Evolutionary conservation across 2,329 filamentous ascomycete genomes (phyloP).

Genomic region (Sordariomycetes sp.): DNA sequence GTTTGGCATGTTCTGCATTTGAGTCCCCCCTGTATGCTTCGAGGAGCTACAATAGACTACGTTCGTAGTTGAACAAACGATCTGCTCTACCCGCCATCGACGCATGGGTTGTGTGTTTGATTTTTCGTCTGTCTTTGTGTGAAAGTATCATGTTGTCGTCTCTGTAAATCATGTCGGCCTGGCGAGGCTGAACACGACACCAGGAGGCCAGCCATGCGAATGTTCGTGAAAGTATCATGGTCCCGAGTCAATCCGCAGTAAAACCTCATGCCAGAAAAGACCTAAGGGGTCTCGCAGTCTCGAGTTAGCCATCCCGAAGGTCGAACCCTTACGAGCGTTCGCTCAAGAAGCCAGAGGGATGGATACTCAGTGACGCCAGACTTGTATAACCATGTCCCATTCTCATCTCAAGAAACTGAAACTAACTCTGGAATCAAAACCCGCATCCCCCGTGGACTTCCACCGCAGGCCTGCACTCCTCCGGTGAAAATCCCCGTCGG

Average conservation of each 20-base stretch:
- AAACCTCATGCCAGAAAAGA: too few species aligned
- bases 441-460: not conserved
- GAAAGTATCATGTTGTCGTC: not conserved
- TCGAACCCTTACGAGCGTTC: too few species aligned
- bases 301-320: too few species aligned
- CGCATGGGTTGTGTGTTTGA: not conserved
- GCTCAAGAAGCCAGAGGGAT: not conserved
- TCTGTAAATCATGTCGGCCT: too few species aligned
- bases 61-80: not conserved
- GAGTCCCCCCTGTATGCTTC: not conserved
- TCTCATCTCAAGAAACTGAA: not conserved
- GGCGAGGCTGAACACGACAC: too few species aligned
- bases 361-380: not conserved
- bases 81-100: not conserved
- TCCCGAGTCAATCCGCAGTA: not conserved
- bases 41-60: not conserved
- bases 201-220: not conserved
- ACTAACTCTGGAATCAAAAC: not conserved
- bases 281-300: too few species aligned
- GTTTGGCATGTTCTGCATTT: not conserved
- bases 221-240: not conserved
- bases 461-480: not conserved
- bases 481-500: not conserved
- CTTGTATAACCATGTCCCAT: not conserved
- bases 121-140: not conserved